Conservation (phyloP, 2,329 filamentous ascomycete species). For the Trichoderma sp. region DNA sequence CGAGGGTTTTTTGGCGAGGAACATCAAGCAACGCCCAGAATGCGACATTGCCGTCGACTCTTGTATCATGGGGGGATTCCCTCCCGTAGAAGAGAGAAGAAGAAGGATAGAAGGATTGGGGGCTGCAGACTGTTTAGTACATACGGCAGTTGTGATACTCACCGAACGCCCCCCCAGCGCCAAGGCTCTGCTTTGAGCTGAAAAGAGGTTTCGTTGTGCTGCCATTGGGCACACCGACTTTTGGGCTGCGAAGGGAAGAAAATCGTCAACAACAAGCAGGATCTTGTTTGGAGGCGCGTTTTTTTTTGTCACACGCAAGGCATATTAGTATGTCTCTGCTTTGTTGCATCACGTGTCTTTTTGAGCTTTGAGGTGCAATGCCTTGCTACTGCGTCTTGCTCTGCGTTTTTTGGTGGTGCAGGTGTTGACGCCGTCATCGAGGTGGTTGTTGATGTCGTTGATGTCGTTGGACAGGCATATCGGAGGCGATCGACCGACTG, state of each 20-base stretch:
- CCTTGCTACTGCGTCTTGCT: not conserved
- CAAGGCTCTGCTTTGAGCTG: not conserved
- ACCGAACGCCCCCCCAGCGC: not conserved
- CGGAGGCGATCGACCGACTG: too few species aligned
- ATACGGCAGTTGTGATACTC: not conserved
- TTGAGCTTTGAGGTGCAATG: not conserved
- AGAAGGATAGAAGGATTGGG: not conserved
- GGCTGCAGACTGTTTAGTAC: not conserved
- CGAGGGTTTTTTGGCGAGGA: not conserved
- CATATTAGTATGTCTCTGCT: not conserved
- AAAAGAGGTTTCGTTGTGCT: not conserved
- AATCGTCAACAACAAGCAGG: not conserved
- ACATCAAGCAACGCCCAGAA: not conserved
- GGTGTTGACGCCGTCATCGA: too few species aligned
- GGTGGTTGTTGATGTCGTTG: too few species aligned
- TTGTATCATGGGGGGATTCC: too few species aligned
- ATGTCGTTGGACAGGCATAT: too few species aligned
- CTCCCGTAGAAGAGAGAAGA: too few species aligned
- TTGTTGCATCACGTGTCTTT: slow-evolving; percentile 10
- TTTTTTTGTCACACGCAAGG: slow-evolving; percentile 18
- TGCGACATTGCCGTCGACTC: not conserved
- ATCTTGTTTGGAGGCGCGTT: slow-evolving; percentile 18
- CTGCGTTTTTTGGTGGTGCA: not conserved
- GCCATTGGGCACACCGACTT: slow-evolving; percentile 25
- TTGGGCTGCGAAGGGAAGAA: not conserved